Conservation (phyloP, 108 stramenopile species). For the Nitzschia sp. region DNA sequence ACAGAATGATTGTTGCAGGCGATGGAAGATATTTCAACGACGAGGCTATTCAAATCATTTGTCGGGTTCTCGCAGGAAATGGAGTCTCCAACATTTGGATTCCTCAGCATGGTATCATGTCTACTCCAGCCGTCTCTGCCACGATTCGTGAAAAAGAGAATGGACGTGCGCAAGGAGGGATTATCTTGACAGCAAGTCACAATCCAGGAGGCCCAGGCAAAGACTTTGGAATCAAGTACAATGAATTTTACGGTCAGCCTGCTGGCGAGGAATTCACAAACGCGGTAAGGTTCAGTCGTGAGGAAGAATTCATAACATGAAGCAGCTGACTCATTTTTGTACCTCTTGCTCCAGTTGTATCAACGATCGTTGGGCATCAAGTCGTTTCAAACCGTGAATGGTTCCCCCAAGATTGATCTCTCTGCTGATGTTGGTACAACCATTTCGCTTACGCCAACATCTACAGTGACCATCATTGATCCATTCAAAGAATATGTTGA, state of each 20-base stretch:
- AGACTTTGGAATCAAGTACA: conserved; percentile 98
- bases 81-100: conserved; percentile 88
- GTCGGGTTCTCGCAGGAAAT: conserved; percentile 86
- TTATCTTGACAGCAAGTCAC: conserved; percentile 97
- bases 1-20: conserved; percentile 78
- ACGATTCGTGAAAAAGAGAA: conserved; percentile 78
- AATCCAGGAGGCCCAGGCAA: conserved; percentile 99
- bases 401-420: conserved; percentile 59
- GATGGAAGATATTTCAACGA: conserved; percentile 93
- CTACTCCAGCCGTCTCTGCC: conserved; percentile 90
- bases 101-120: conserved; percentile 91
- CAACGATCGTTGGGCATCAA: conserved; percentile 58
- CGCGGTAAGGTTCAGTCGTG: conserved; percentile 57
- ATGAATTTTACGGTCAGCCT: conserved; percentile 93
- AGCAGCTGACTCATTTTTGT: neutral
- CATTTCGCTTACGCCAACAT: conserved; percentile 56
- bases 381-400: conserved; percentile 66
- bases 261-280: conserved; percentile 96
- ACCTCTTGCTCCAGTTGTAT: conserved; percentile 49
- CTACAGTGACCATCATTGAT: conserved; percentile 84
- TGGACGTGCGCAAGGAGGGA: conserved; percentile 78
- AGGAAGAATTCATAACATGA: neutral
- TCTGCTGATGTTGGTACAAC: conserved; percentile 61
- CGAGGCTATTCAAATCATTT: conserved; percentile 93
- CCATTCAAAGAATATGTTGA: conserved; percentile 81